These are phyloP conservation scores for Sporothrix pseudoabietina DNA, from an alignment of 2,329 filamentous ascomycete species.

Conservation along the genomic window DNA sequence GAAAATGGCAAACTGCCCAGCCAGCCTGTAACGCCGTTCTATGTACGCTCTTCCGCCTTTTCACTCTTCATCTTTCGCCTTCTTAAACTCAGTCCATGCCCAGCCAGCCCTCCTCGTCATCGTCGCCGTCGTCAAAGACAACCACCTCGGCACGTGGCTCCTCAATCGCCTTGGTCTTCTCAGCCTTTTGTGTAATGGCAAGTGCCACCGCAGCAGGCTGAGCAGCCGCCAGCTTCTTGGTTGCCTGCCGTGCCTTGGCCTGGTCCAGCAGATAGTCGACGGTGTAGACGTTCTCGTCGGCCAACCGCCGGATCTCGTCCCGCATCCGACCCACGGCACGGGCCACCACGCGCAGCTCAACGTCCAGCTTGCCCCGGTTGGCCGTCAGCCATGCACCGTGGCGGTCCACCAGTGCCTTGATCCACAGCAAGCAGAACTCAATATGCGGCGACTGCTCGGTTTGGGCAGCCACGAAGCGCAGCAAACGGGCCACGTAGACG, in stretches of 20 bases:
- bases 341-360: slow-evolving; percentile 81
- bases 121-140: slow-evolving; percentile 29
- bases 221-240: slow-evolving; percentile 29
- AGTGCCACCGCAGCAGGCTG: slow-evolving; percentile 2
- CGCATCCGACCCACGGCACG: slow-evolving; percentile 79
- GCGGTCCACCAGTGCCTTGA: slow-evolving; percentile 76
- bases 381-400: slow-evolving; percentile 86
- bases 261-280: slow-evolving; percentile 76
- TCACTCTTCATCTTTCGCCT: not conserved
- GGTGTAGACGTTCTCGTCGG: slow-evolving; percentile 86
- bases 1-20: not conserved
- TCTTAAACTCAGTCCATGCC: slow-evolving; percentile 26
- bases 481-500: slow-evolving; percentile 81
- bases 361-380: slow-evolving; percentile 74
- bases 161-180: slow-evolving; percentile 15
- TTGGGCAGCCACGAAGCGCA: slow-evolving; percentile 85
- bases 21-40: slow-evolving; percentile 26
- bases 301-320: slow-evolving; percentile 77
- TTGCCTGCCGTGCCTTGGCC: slow-evolving; percentile 40
- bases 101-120: slow-evolving; percentile 32
- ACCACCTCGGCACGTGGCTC: slow-evolving; percentile 17
- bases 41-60: slow-evolving; percentile 1
- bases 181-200: not conserved
- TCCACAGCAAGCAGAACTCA: slow-evolving; percentile 93
- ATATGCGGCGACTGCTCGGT: slow-evolving; percentile 90